A percentile compares a stretch with the other conserved stretches of the same genome.
phyloP scores from a whole-genome alignment of 805 yeast species.

The Sugiyamaella valdiviana region DNA sequence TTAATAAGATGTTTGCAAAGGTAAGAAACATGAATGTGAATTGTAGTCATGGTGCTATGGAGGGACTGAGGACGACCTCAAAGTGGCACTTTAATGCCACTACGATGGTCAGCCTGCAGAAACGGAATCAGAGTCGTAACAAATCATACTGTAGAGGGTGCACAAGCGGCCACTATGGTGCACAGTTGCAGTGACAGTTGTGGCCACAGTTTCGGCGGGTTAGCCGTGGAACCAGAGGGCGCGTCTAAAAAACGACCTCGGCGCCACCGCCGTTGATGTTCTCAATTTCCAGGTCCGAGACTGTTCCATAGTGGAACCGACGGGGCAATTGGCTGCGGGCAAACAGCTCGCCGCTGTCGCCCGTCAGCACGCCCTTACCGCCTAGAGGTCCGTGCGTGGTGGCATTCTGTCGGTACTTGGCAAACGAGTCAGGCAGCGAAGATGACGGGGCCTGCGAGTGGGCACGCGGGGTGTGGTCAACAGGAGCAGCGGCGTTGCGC shows the following conservation, averaged over 20 bases:
- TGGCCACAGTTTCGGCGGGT: background rate
- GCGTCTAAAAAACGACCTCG: slow-evolving; percentile 40
- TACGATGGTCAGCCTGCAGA: background rate
- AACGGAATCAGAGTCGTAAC: background rate
- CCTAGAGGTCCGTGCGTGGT: slow-evolving; percentile 32
- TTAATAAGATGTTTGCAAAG: no score
- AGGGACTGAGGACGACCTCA: no score
- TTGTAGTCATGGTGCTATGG: no score
- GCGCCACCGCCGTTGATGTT: slow-evolving; percentile 83
- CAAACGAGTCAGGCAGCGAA: slow-evolving; percentile 36
- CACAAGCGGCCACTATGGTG: no score
- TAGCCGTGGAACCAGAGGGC: background rate
- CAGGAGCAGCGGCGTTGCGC: slow-evolving; percentile 39
- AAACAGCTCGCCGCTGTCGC: slow-evolving; percentile 27
- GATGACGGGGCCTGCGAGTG: slow-evolving; percentile 37
- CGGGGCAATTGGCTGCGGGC: slow-evolving; percentile 64
- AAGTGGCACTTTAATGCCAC: background rate
- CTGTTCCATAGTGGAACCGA: slow-evolving; percentile 61
- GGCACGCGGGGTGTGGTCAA: slow-evolving; percentile 20
- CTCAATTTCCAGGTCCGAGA: slow-evolving; percentile 68
- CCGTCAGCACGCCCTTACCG: slow-evolving; percentile 21
- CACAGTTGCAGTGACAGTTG: no score
- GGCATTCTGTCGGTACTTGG: slow-evolving; percentile 27
- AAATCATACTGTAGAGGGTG: background rate
- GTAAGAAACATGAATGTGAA: no score